Base-by-base conservation (phyloP, 352 stramenopile species). In the Pythium vanterpoolii region DNA sequence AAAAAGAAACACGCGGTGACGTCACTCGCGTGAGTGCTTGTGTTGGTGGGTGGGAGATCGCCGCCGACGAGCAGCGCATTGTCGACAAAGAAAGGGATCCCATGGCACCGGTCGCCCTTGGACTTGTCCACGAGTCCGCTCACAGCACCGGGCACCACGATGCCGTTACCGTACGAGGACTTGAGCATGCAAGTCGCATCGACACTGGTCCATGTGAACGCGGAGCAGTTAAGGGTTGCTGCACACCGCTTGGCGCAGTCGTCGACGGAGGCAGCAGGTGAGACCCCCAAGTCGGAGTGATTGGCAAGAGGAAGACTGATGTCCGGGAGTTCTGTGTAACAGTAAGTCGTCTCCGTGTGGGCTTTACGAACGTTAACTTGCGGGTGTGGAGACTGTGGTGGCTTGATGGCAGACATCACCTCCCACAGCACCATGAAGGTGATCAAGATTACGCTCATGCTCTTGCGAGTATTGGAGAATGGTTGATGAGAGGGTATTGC, bases 121-220 rank as follows among this genome's bases (percentile, higher is more conserved):
- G 2, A 30, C 42, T 47, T 47, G 42, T 47, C 42, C 4, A 47
- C 42, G 42, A 47, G 42, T 24, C 42, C 42, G n/a, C 42, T 47
- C 23, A 30, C 23, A 3, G 42, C 42, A 7, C 19, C 42, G 1
- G 23, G 23, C 21, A 8, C 42, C 42, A 24, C 39, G 42, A 47
- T 23, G 21, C 42, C 42, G 23, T 11, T 47, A 23, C 42, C 9
- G 23, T 47, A 47, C 2, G 42, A 30, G 9, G 42, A 9, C n/a
- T 47, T 47, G 42, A 47, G n/a, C 42, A 47, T 23, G 42, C 42
- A 47, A 3, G 23, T 47, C 4, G 27, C 40, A 9, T 51, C 1
- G 40, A 19, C 42, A 11, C 31, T 38, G 7, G n/a, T 44, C 53
- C 53, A 60, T 28, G 53, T 52, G 28, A 52, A 60, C 53, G 30